These are phyloP conservation scores for Beauveria scarabaeidicola DNA, from an alignment of 2,329 filamentous ascomycete species.

Conservation along the genomic window DNA sequence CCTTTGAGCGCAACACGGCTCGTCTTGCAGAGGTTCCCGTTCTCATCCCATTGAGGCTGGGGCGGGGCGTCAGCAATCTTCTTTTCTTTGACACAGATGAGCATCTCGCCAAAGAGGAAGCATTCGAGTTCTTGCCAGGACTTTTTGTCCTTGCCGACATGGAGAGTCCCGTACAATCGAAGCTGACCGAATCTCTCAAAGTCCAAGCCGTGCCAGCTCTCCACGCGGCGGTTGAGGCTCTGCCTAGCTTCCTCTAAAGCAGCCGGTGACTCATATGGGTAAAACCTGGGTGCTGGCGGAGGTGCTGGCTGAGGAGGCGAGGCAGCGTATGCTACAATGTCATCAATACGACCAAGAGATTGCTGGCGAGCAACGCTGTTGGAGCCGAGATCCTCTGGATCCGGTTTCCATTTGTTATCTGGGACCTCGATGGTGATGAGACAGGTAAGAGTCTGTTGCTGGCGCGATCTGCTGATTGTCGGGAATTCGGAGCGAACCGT, in stretches of 20 bases:
- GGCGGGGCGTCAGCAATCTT: conserved; percentile 43
- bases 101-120: conserved; percentile 96
- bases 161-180: conserved; percentile 77
- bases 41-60: conserved; percentile 57
- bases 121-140: conserved; percentile 98
- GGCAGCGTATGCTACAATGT: conserved; percentile 45
- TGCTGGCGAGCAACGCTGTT: conserved; percentile 35
- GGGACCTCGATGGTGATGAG: conserved; percentile 89
- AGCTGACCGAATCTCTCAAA: conserved; percentile 89
- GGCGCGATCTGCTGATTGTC: conserved; percentile 80
- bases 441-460: conserved; percentile 92
- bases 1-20: conserved; percentile 86
- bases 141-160: conserved; percentile 90
- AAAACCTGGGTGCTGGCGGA: conserved; percentile 44
- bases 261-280: conserved; percentile 67
- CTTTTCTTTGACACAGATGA: conserved; percentile 99
- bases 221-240: conserved; percentile 74
- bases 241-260: conserved; percentile 80
- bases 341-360: conserved; percentile 38
- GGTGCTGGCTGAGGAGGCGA: conserved; percentile 47
- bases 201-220: conserved; percentile 97
- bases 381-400: conserved; percentile 68
- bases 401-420: conserved; percentile 82
- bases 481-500: conserved; percentile 95
- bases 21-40: conserved; percentile 49